Base-by-base conservation (phyloP, 1,139 yeast genomes). In the Blastobotrys aristatus region DNA sequence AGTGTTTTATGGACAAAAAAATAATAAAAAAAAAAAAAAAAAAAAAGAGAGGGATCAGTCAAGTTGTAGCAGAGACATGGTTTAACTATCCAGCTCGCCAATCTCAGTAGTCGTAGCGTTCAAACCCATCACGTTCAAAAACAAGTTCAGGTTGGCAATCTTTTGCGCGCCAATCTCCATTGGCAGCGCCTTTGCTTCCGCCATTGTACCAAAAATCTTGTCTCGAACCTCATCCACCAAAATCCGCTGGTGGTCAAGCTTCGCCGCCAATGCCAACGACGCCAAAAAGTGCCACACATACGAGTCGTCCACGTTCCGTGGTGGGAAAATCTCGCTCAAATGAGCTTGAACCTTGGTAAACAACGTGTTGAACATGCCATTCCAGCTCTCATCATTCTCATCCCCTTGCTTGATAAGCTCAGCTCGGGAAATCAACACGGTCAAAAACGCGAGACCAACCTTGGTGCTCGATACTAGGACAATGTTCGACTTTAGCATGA, bases 221-320 rank as follows among this genome's bases (percentile, higher is more conserved):
- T 87, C 95, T 68, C 97, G 80, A 20, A 89, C 92, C 65, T 90
- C 97, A 66, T 89, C 97, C 44, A 92, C 96, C 59, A 92, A 84
- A 53, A 88, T 81, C 70, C 97, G 80, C 74, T 92, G 97, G 67
- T 90, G 97, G 59, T 84, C 88, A 59, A 90, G 75, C 64, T 86
- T 84, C 57, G 97, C 97, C 53, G 96, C 94, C 54, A 92, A 74
- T 0, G 97, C 94, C 52, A 92, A 75, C 13, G 96, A 85, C 32
- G 98, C 98, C 68, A 92, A 76, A 63, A 92, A 90, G 70, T 92
- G 97, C 98, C 98, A 92, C 43, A 89, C 90, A 61, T 90, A 89
- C 0, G 95, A 79, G 55, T 84, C 90, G 62, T 87, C 96, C 52
- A 78, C 84, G 33, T 60, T 58, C 52, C 67, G 60, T 43, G 92